A percentile compares a stretch with the other conserved stretches of the same genome.
Conservation (phyloP, 805 yeast species). For the Saccharomycopsis sp. region DNA sequence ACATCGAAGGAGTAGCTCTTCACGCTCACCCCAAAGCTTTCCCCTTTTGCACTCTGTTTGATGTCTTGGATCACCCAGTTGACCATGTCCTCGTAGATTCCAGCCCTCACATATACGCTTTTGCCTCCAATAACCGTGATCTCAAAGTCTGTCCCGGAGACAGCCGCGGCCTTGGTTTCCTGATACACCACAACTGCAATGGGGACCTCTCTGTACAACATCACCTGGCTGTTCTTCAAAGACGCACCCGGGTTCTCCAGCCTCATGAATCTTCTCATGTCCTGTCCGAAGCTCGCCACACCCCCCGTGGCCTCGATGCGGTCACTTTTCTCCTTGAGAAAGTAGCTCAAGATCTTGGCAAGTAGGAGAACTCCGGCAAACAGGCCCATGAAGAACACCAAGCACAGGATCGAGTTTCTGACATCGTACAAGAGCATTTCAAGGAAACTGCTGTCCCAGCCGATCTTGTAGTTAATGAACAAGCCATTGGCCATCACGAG, state of each 20-base stretch:
- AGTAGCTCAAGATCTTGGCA: slow-evolving; percentile 37
- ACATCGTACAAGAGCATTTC: slow-evolving; percentile 21
- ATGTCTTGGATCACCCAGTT: slow-evolving; percentile 47
- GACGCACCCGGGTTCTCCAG: background rate
- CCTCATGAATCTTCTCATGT: slow-evolving; percentile 40
- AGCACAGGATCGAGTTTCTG: slow-evolving; percentile 26
- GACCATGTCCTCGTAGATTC: slow-evolving; percentile 53
- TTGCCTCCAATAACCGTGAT: slow-evolving; percentile 56
- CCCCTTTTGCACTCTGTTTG: background rate
- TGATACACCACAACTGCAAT: slow-evolving; percentile 51
- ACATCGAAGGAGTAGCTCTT: slow-evolving; percentile 5
- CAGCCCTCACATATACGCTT: slow-evolving; percentile 56
- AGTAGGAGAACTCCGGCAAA: slow-evolving; percentile 32
- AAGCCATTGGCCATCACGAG: slow-evolving; percentile 19
- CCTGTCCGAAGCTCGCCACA: slow-evolving; percentile 37
- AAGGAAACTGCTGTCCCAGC: slow-evolving; percentile 14
- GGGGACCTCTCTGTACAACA: slow-evolving; percentile 61
- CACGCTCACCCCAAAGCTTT: background rate
- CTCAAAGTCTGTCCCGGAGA: slow-evolving; percentile 29
- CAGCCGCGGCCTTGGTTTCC: slow-evolving; percentile 34
- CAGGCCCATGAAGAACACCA: slow-evolving; percentile 33
- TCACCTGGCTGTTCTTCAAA: slow-evolving; percentile 36
- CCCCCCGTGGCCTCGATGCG: slow-evolving; percentile 28
- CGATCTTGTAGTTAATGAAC: slow-evolving; percentile 6
- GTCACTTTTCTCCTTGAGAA: slow-evolving; percentile 35